These are phyloP conservation scores for Mesembryanthemum crystallinum DNA, from an alignment of 148 eudicot species.

Conservation along the genomic window DNA sequence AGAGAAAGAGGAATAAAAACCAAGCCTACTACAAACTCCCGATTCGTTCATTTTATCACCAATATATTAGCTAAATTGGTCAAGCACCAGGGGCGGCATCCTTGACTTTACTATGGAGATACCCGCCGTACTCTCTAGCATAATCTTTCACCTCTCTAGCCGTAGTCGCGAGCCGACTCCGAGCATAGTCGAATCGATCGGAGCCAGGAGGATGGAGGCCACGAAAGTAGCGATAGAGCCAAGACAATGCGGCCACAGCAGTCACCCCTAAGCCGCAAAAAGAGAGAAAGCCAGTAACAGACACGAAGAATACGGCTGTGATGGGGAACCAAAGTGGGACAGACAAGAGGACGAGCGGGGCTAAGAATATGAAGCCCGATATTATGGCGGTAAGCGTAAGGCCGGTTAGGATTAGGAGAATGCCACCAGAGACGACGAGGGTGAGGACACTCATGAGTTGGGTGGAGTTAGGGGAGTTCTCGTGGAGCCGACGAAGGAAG, in stretches of 20 bases:
- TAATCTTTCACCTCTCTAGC: slow-evolving; percentile 90
- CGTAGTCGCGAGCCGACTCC: slow-evolving; percentile 61
- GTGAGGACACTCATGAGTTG: slow-evolving; percentile 63
- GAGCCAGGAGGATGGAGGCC: slow-evolving; percentile 84
- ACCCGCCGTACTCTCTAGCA: slow-evolving; percentile 88
- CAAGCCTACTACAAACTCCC: too few species aligned
- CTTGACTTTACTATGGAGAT: slow-evolving; percentile 70
- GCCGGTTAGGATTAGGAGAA: slow-evolving; percentile 63
- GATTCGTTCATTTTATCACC: too few species aligned
- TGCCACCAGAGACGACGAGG: slow-evolving; percentile 44
- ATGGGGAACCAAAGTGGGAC: slow-evolving; percentile 81
- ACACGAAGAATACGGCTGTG: slow-evolving; percentile 34
- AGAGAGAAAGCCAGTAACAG: slow-evolving; percentile 37
- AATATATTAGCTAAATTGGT: too few species aligned
- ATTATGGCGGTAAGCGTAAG: slow-evolving; percentile 48
- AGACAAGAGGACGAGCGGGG: slow-evolving; percentile 58
- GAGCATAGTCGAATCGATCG: slow-evolving; percentile 73
- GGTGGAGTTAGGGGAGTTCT: slow-evolving; percentile 50
- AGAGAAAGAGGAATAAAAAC: too few species aligned
- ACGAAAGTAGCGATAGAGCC: slow-evolving; percentile 66
- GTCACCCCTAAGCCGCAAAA: slow-evolving; percentile 43
- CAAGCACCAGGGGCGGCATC: slow-evolving; percentile 96
- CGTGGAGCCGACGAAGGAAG: slow-evolving; percentile 48
- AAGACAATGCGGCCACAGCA: slow-evolving; percentile 35
- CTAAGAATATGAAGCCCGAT: slow-evolving; percentile 51